Evolutionary conservation across 2,329 filamentous ascomycete species (phyloP), one percentile per base, ranked within the genome.

Genomic region (Akanthomyces dipterigenus): DNA sequence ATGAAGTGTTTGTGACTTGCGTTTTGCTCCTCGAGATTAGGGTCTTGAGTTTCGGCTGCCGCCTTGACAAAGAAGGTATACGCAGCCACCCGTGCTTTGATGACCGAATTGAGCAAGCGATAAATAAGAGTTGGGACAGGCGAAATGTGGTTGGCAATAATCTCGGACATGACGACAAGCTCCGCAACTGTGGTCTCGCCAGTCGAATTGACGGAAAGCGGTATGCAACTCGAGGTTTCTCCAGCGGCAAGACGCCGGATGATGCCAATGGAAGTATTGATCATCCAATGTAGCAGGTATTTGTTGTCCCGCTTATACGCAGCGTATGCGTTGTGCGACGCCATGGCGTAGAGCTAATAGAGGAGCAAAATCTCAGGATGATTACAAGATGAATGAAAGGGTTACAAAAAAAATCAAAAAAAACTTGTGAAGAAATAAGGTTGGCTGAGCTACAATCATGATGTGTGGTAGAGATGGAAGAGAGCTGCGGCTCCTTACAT

Each of bases 1-100:
- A 80, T 79, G 63, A 79, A 80, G 42, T 71, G 64, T 46, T 75
- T 75, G 64, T 81, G 77, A 1, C 69, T 69, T 2, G 60, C 63
- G 62, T 78, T 79, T 60, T 71, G 76, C 53, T 66, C 68, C 54
- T 75, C 65, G 5, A 76, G 66, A 8, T 75, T 71, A 4, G 71
- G 70, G 42, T 76, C 74, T 6, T 69, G 68, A 50, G 3, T 34
- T 12, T 50, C 22, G 8, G 67, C 66, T 31, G 70, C 70, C 12
- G 74, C 62, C 54, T 71, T 68, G 46, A 73, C 67, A 57, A 76
- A 79, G 3, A 65, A 60, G 11, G 45, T 51, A 60, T 73, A 66
- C 20, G 66, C 65, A 5, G 67, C 60, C 1, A 67, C 68, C 20
- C 76, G 66, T 5, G 74, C 72, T 16, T 70, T 22, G 18, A 80